Conservation (phyloP, 768 basidiomycete genomes). For the Boletellus sp. region DNA sequence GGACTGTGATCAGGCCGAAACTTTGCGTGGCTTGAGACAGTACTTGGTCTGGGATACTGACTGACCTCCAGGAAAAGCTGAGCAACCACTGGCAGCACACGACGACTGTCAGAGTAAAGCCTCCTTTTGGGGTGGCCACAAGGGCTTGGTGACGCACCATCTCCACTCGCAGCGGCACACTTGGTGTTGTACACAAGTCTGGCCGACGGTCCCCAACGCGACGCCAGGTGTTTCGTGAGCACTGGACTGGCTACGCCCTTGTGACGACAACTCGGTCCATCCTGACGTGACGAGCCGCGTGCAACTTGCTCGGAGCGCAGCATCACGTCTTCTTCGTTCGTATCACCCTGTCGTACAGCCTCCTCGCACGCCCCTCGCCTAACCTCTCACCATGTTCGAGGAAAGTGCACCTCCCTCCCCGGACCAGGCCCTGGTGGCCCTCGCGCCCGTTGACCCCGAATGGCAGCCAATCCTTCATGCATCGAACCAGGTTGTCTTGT, state of each 20-base stretch:
- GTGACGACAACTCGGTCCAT: too few relatives aligned
- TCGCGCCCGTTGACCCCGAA: conserved; percentile 30
- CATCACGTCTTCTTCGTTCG: background rate
- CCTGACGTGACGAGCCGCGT: conserved; percentile 2
- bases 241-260: too few relatives aligned
- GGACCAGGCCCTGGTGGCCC: conserved; percentile 27
- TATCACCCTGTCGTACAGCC: background rate
- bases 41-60: too few relatives aligned
- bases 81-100: too few relatives aligned
- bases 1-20: too few relatives aligned
- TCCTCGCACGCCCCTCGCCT: background rate
- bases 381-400: conserved; percentile 23
- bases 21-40: too few relatives aligned
- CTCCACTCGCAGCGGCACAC: too few relatives aligned
- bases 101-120: too few relatives aligned
- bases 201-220: background rate
- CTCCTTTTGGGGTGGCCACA: too few relatives aligned
- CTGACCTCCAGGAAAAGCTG: too few relatives aligned
- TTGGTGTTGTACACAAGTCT: too few relatives aligned
- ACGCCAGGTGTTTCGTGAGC: background rate
- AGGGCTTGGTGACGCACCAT: too few relatives aligned
- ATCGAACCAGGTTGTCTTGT: conserved; percentile 85
- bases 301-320: conserved; percentile 1
- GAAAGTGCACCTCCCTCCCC: conserved; percentile 33
- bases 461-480: conserved; percentile 82